Conservation (phyloP, 2,329 filamentous ascomycete species). For the Epichloe elymi region DNA sequence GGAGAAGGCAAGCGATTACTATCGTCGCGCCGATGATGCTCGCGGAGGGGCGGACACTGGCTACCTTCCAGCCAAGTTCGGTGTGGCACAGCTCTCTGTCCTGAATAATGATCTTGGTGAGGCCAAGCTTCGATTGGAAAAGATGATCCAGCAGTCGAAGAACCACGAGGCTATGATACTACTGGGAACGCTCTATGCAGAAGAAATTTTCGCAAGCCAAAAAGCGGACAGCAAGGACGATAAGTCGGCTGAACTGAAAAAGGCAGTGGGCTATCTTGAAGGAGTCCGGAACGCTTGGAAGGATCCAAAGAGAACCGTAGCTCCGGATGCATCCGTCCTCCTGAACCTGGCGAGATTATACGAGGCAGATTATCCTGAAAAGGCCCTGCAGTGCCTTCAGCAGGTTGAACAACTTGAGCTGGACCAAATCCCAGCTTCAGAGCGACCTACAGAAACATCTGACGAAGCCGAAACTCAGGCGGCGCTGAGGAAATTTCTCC, state of each 20-base stretch:
- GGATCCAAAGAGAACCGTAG: constrained; percentile 72
- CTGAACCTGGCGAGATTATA: constrained; percentile 88
- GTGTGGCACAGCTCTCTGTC: constrained; percentile 78
- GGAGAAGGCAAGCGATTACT: constrained; percentile 69
- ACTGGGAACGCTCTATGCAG: constrained; percentile 81
- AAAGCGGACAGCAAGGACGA: constrained; percentile 66
- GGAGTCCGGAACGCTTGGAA: constrained; percentile 80
- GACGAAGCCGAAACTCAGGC: constrained; percentile 48
- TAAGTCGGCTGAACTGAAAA: constrained; percentile 71
- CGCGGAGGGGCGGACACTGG: constrained; percentile 83
- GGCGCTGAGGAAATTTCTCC: constrained; percentile 61
- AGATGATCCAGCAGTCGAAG: constrained; percentile 78
- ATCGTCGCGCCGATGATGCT: constrained; percentile 80
- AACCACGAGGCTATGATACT: constrained; percentile 83
- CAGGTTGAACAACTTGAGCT: constrained; percentile 88
- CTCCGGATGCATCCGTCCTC: constrained; percentile 73
- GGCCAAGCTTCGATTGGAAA: constrained; percentile 86
- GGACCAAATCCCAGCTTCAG: constrained; percentile 59
- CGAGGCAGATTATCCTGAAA: constrained; percentile 73
- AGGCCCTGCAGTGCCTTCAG: constrained; percentile 79
- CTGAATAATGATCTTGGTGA: constrained; percentile 75
- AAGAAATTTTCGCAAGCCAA: constrained; percentile 79
- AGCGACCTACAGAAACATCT: constrained; percentile 41
- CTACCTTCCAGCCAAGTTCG: constrained; percentile 89
- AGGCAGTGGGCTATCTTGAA: constrained; percentile 76